Base-by-base conservation (phyloP, 257 asterid species). In the Coffea eugenioides region DNA sequence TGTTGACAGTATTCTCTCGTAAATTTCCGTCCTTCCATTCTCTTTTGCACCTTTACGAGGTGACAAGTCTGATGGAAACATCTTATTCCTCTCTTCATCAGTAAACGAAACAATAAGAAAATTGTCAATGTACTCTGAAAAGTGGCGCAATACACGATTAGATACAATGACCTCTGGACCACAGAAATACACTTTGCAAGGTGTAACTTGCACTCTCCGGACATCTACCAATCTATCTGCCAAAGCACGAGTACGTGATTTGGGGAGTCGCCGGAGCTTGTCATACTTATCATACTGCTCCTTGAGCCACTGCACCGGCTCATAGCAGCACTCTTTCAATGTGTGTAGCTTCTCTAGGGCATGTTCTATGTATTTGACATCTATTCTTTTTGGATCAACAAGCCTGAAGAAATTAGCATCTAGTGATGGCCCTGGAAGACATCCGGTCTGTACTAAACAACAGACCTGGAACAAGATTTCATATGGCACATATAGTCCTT, bases 161-260 rank as follows among this genome's bases (percentile, higher is more conserved):
- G 99, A 93, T 81, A 90, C 83, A 61, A 92, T 93, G n/a, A 91
- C 89, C 81, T 92, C 98, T 1, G 98, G 98, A 23, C 99, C 97
- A 25, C 71, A 79, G 83, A 95, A 95, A 84, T 93, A 95, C 45
- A 93, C 96, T 83, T 80, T 90, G 82, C 86, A 83, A 15, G 99
- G 99, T 21, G 99, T 95, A 74, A 95, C 91, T 87, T 90, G 92
- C 80, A 93, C 97, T 86, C 99, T 85, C 66, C 87, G 94, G 62
- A 95, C 87, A 15, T 93, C 91, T 23, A 93, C 94, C 83, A 95
- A 81, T 54, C 98, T 97, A 31, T 83, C 93, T 56, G 92, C 92
- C 71, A 95, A 85, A 74, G 74, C 69, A 65, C 93, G 84, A 14
- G 88, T 27, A 39, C 97, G 92, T 74, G 93, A 84, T 57, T 87